phyloP scores from a whole-genome alignment of 257 asterid species.

The Solanum pennellii region DNA sequence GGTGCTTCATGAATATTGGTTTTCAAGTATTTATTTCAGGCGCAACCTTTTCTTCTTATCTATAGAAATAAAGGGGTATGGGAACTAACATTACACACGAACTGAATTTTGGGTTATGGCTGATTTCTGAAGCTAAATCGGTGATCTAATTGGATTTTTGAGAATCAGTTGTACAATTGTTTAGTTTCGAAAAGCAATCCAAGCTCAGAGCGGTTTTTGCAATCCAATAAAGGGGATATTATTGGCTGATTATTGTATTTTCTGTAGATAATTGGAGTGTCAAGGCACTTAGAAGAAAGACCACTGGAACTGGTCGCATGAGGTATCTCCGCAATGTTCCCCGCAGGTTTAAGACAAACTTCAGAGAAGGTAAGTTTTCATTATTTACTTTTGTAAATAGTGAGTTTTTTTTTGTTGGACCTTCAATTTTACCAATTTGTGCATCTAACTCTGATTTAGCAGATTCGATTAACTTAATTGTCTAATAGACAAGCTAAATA shows the following conservation, averaged over 20 bases:
- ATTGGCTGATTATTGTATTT: background rate
- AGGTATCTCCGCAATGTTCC: conserved; percentile 23
- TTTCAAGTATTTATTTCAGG: background rate
- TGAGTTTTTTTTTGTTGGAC: background rate
- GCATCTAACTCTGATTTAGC: background rate
- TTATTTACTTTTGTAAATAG: background rate
- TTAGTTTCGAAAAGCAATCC: background rate
- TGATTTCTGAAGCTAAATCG: background rate
- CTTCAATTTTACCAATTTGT: background rate
- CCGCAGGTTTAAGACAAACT: conserved; percentile 24
- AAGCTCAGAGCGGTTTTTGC: background rate
- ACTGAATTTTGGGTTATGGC: background rate
- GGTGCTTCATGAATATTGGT: background rate
- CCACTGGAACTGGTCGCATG: conserved; percentile 34
- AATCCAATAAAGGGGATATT: background rate
- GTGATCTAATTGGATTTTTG: background rate
- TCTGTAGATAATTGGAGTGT: conserved; percentile 33
- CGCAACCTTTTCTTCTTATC: background rate
- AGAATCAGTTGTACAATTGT: background rate
- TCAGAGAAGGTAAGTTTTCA: conserved; percentile 20
- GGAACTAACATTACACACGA: background rate
- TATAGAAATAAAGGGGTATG: background rate
- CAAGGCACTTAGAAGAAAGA: conserved; percentile 29
- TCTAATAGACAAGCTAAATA: background rate
- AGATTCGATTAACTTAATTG: background rate